Evolutionary conservation across 208 protist species (phyloP), one percentile per base, ranked within the genome.

Genomic region (Crithidia thermophila): DNA sequence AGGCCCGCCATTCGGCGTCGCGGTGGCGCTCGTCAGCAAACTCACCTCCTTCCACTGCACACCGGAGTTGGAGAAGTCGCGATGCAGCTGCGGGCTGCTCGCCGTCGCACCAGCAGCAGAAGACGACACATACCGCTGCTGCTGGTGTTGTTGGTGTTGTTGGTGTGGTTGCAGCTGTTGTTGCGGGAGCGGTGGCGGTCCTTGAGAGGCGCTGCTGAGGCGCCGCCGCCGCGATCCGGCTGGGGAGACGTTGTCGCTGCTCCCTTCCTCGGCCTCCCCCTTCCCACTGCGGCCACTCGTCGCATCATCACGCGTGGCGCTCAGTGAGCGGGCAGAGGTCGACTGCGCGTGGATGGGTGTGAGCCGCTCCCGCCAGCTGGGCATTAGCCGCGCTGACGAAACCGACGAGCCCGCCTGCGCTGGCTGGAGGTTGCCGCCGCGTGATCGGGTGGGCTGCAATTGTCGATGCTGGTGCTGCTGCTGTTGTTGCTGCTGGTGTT

Each of bases 1-100:
- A 3, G 30, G 30, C 6, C 36, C 43, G 1, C 30, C 45, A 23
- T 21, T 49, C 40, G 55, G 55, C 6, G 55, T 61, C 4, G 13
- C 40, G 14, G 23, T 30, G 43, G 27, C 46, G 52, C 56, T 72
- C 30, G 56, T 6, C 1, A 36, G 37, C n/a, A 46, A 18, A 45
- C 67, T 65, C 55, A 72, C 57, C 37, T 72, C 67, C 20, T 45
- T 6, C 67, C 67, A 72, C 47, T 49, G 67, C 30, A 59, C 57
- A 23, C 56, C 34, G 0, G 45, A 37, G 14, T 39, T 37, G 6
- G 56, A 58, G 14, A 36, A 34, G 27, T 49, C 18, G 36, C 49
- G 55, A 3, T 51, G 25, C 36, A 58, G 55, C 50, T 4, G 45
- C 45, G 23, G 56, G 14, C 39, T 6, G 34, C 9, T 6, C 11